A percentile compares a stretch with the other conserved stretches of the same genome.
Evolutionary conservation across 495 filamentous ascomycete genomes (phyloP).

Genomic region (Neurospora sp.): DNA sequence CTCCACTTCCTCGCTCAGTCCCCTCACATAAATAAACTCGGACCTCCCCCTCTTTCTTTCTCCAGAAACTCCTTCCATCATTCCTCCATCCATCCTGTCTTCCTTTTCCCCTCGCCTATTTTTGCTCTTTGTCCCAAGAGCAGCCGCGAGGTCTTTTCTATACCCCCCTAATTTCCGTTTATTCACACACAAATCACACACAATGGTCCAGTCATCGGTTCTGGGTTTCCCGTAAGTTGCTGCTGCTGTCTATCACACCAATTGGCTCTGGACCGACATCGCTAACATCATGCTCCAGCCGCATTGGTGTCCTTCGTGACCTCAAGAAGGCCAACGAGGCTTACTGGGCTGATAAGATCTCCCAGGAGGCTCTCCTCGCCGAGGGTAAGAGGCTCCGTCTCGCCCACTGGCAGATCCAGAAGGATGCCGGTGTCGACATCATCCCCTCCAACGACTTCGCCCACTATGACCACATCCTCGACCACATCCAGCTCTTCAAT

Average conservation of each 20-base stretch:
- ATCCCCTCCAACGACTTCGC: slow-evolving; percentile 99
- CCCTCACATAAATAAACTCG: slow-evolving; percentile 1
- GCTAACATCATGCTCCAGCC: slow-evolving; percentile 28
- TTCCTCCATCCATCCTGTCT: neutral
- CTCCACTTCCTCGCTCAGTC: slow-evolving; percentile 3
- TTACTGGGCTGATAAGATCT: slow-evolving; percentile 92
- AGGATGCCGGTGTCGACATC: slow-evolving; percentile 89
- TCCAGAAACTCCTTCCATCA: slow-evolving; percentile 3
- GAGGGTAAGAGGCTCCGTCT: slow-evolving; percentile 95
- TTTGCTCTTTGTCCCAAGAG: neutral
- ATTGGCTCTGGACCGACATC: slow-evolving; percentile 50
- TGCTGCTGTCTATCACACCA: neutral
- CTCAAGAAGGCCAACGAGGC: slow-evolving; percentile 99
- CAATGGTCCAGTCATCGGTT: slow-evolving; percentile 65
- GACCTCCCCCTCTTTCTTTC: slow-evolving; percentile 3
- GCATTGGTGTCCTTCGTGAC: slow-evolving; percentile 96
- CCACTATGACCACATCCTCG: slow-evolving; percentile 95
- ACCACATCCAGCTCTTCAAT: slow-evolving; percentile 97
- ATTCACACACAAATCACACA: slow-evolving; percentile 21
- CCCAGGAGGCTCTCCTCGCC: slow-evolving; percentile 71
- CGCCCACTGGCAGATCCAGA: slow-evolving; percentile 98
- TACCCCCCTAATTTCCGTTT: neutral
- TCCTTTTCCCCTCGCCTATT: neutral
- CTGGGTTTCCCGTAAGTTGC: slow-evolving; percentile 27
- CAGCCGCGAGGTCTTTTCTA: neutral